Evolutionary conservation across 2,329 filamentous ascomycete genomes (phyloP).

Genomic region (Rachicladosporium sp.): DNA sequence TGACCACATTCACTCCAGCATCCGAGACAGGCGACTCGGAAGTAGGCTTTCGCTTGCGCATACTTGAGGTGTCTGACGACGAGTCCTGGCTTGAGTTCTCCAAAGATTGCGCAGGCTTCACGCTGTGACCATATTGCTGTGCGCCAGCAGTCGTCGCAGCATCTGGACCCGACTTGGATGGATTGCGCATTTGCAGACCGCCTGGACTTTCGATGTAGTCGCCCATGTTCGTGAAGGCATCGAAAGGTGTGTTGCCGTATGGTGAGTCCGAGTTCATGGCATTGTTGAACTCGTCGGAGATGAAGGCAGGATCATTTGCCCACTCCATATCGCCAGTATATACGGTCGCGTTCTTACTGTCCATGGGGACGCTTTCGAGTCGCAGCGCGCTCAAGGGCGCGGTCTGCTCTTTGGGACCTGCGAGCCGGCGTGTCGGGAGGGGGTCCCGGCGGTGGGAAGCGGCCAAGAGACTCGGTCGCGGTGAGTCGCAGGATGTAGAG

Average conservation of each 20-base stretch:
- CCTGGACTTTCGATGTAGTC: conserved; percentile 13
- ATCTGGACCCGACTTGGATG: conserved; percentile 17
- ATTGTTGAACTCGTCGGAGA: conserved; percentile 10
- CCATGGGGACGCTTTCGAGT: conserved; percentile 39
- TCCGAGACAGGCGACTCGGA: conserved; percentile 25
- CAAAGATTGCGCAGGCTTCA: conserved; percentile 10
- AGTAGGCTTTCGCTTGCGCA: conserved; percentile 28
- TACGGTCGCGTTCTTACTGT: conserved; percentile 5
- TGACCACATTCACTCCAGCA: conserved; percentile 11
- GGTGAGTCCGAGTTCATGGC: conserved; percentile 13
- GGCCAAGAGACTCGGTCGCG: too few relatives aligned
- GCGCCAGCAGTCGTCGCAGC: conserved; percentile 6
- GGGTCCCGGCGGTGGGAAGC: too few relatives aligned
- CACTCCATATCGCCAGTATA: conserved; percentile 13
- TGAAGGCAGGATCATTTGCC: conserved; percentile 15
- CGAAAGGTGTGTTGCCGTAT: conserved; percentile 8
- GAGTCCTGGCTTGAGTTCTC: conserved; percentile 32
- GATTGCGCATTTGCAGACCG: conserved; percentile 14
- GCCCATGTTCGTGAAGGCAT: conserved; percentile 13
- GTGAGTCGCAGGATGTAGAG: too few relatives aligned
- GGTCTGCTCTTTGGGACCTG: background rate
- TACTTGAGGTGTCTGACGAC: conserved; percentile 28
- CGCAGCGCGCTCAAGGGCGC: conserved; percentile 37
- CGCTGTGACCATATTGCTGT: conserved; percentile 8
- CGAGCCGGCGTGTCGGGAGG: too few relatives aligned